These are phyloP conservation scores for Tephrocybe rancida DNA, from an alignment of 768 basidiomycete species.

Conservation along the genomic window DNA sequence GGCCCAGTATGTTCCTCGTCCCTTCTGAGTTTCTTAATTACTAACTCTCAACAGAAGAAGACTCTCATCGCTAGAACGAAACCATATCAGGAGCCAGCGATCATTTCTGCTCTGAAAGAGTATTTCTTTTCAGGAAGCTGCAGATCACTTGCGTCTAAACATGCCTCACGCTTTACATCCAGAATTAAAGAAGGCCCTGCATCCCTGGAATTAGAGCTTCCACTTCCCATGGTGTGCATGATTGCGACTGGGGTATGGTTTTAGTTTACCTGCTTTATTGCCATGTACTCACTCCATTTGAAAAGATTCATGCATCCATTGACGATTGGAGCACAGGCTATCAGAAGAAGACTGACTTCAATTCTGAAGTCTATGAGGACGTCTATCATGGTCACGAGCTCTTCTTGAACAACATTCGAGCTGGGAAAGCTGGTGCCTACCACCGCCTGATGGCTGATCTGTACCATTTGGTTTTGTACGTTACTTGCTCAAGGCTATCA, in stretches of 20 bases:
- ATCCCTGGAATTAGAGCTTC: conserved; percentile 1
- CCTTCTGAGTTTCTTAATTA: background rate
- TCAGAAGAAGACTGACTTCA: conserved; percentile 1
- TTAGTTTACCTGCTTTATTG: background rate
- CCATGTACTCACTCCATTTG: background rate
- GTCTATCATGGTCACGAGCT: conserved; percentile 1
- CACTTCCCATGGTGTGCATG: background rate
- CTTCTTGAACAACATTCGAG: conserved; percentile 1
- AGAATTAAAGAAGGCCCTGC: background rate
- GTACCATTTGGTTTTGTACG: conserved; percentile 1
- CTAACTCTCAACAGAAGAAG: background rate
- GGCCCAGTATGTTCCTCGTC: background rate
- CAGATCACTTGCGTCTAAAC: background rate
- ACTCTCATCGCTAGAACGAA: background rate
- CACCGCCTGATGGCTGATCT: conserved; percentile 13
- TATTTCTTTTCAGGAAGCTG: background rate
- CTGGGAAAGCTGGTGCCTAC: background rate
- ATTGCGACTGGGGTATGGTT: conserved; percentile 1
- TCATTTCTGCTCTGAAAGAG: background rate
- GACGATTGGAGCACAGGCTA: background rate
- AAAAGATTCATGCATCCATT: conserved; percentile 2
- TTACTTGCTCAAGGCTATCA: background rate
- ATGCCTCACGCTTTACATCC: conserved; percentile 1
- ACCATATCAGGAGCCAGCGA: background rate
- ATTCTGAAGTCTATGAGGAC: conserved; percentile 4